Percentiles rank a stretch among this genome's conserved stretches.
phyloP scores from a whole-genome alignment of 2,329 filamentous ascomycete genomes.

The Coniochaeta prunicola region DNA sequence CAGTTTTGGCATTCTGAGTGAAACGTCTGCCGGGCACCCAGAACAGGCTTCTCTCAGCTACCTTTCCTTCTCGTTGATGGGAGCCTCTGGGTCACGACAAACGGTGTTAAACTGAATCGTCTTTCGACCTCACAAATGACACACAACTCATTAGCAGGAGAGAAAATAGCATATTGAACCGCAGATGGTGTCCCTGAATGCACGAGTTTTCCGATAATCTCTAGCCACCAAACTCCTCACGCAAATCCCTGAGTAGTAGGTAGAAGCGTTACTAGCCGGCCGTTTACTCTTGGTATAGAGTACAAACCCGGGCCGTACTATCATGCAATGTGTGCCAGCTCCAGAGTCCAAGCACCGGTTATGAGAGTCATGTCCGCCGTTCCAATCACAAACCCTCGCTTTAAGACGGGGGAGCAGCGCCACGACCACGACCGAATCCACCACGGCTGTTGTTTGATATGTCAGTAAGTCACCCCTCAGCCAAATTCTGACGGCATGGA shows the following conservation, averaged over 20 bases:
- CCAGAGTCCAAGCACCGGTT: conserved; percentile 10
- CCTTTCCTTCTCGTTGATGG: too few species aligned
- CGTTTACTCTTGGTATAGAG: conserved; percentile 27
- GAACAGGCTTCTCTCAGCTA: too few species aligned
- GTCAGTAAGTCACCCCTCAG: conserved; percentile 25
- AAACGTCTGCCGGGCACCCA: too few species aligned
- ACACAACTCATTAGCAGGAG: neutral
- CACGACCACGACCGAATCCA: conserved; percentile 84
- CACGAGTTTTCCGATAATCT: conserved; percentile 23
- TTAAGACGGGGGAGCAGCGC: conserved; percentile 63
- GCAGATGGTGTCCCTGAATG: conserved; percentile 17
- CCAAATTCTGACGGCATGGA: neutral
- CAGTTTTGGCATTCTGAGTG: too few species aligned
- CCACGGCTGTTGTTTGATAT: conserved; percentile 56
- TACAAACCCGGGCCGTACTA: conserved; percentile 31
- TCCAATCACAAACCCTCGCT: conserved; percentile 8
- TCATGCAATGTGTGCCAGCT: conserved; percentile 6
- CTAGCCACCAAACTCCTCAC: conserved; percentile 24
- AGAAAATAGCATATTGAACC: conserved; percentile 5
- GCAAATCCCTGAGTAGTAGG: conserved; percentile 20
- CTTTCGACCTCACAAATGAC: neutral
- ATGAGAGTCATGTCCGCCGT: conserved; percentile 19
- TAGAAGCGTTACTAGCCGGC: conserved; percentile 21
- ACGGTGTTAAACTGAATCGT: too few species aligned
- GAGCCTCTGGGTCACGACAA: too few species aligned